A percentile compares a stretch with the other conserved stretches of the same genome.
Conservation (phyloP, 306 rosid genomes). For the Abrus precatorius region DNA sequence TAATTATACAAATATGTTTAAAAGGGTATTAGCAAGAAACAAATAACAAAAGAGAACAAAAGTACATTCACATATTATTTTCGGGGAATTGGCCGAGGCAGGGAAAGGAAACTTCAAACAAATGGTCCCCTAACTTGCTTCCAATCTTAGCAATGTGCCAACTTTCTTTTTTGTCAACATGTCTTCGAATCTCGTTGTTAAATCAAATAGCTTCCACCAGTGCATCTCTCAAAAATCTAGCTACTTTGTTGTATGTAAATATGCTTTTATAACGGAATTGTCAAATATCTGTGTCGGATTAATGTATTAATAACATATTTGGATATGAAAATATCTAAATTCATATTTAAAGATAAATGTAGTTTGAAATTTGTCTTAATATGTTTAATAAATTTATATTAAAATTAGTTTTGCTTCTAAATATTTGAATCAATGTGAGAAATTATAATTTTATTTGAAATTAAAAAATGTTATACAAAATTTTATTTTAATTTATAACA, state of each 20-base stretch:
- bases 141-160: constrained; percentile 48
- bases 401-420: too few relatives aligned
- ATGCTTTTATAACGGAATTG: constrained; percentile 1
- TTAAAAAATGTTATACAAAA: too few relatives aligned
- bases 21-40: constrained; percentile 3
- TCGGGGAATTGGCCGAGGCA: constrained; percentile 5
- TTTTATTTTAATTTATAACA: too few relatives aligned
- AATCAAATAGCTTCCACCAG: constrained; percentile 34
- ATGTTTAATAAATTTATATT: too few relatives aligned
- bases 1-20: too few relatives aligned
- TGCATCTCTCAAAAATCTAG: constrained; percentile 31
- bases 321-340: too few relatives aligned
- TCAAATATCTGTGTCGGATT: constrained; percentile 15
- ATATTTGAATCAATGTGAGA: too few relatives aligned
- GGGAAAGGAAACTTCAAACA: not conserved
- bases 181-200: constrained; percentile 23
- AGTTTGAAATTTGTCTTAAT: too few relatives aligned
- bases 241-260: constrained; percentile 12
- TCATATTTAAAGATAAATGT: too few relatives aligned
- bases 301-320: too few relatives aligned
- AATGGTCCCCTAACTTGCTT: constrained; percentile 60
- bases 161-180: constrained; percentile 16
- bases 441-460: too few relatives aligned
- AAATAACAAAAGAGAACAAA: constrained; percentile 23
- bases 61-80: constrained; percentile 11